Conservation (phyloP, 1,284 basidiomycete species). For the Trametes sp. region DNA sequence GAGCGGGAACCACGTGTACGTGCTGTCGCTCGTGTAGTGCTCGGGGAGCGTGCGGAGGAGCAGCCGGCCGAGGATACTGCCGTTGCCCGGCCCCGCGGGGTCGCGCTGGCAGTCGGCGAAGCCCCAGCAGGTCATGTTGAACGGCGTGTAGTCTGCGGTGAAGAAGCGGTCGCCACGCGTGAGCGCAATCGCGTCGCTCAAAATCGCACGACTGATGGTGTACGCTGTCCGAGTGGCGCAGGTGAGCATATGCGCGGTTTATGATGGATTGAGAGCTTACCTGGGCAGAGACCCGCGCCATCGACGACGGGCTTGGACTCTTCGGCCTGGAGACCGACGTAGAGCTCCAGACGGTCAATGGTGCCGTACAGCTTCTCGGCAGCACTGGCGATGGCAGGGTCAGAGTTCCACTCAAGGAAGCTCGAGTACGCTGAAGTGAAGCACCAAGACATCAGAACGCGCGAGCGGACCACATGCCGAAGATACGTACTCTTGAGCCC, state of each 20-base stretch:
- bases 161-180: constrained; percentile 86
- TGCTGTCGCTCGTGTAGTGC: constrained; percentile 71
- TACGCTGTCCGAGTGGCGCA: constrained; percentile 62
- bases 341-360: constrained; percentile 84
- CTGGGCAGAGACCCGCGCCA: constrained; percentile 84
- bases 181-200: constrained; percentile 87
- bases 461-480: too few species aligned
- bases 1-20: constrained; percentile 88
- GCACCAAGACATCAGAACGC: not conserved
- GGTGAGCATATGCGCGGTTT: not conserved
- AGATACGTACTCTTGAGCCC: constrained; percentile 75
- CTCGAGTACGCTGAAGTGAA: constrained; percentile 53
- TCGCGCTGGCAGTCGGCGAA: constrained; percentile 81
- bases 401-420: constrained; percentile 86
- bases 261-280: constrained; percentile 43
- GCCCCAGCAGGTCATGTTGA: constrained; percentile 85
- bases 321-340: constrained; percentile 73
- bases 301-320: constrained; percentile 78
- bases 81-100: constrained; percentile 69
- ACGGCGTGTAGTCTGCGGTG: constrained; percentile 83
- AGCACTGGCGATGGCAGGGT: constrained; percentile 72
- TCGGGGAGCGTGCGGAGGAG: constrained; percentile 77
- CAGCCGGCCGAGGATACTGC: constrained; percentile 77
- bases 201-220: constrained; percentile 87
- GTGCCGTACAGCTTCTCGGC: constrained; percentile 82